These are phyloP conservation scores for Helenozyma baotianmanensis DNA, from an alignment of 805 yeast species.

Conservation along the genomic window DNA sequence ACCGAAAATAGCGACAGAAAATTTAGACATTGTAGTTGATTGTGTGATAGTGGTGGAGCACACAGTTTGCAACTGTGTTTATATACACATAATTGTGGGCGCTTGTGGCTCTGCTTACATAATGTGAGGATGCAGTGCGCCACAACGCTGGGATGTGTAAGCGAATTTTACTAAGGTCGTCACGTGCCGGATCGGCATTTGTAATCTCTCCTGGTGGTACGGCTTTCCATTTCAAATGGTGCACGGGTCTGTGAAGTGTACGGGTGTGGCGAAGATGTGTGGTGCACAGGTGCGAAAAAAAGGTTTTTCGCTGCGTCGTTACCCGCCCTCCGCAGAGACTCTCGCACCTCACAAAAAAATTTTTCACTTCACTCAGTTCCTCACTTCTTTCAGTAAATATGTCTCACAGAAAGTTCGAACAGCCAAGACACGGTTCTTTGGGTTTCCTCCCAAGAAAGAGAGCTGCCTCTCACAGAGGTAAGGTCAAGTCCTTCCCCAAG, in stretches of 20 bases:
- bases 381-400: conserved; percentile 40
- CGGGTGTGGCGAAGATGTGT: no score
- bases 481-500: conserved; percentile 98
- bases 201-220: no score
- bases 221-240: no score
- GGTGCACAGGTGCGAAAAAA: no score
- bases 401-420: conserved; percentile 99
- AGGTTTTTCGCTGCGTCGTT: no score
- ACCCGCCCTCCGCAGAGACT: no score
- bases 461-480: conserved; percentile 97
- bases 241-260: no score
- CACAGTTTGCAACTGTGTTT: not conserved
- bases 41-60: not conserved
- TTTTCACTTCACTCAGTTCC: conserved; percentile 12
- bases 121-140: not conserved
- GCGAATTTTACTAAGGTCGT: no score
- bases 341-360: no score
- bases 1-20: conserved; percentile 49
- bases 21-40: conserved; percentile 16
- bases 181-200: no score
- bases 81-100: not conserved
- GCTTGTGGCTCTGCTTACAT: not conserved
- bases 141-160: conserved; percentile 1
- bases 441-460: conserved; percentile 99
- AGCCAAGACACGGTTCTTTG: conserved; percentile 99